phyloP scores from a whole-genome alignment of 495 filamentous ascomycete genomes.

The Articulospora tetracladia region DNA sequence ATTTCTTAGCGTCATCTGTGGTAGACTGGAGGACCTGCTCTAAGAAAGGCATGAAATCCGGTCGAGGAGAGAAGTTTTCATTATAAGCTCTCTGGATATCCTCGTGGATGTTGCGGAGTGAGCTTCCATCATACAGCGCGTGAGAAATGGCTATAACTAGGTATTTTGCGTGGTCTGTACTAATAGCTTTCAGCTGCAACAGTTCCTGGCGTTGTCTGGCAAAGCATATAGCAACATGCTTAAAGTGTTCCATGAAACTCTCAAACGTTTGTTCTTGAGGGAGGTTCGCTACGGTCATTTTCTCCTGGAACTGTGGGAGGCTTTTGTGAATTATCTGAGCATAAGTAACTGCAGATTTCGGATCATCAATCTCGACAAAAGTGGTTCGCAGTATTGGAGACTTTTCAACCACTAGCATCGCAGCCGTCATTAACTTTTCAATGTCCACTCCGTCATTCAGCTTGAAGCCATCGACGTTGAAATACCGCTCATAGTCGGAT shows the following conservation, averaged over 20 bases:
- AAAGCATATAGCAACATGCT: neutral
- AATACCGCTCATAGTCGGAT: conserved; percentile 66
- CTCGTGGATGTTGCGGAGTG: conserved; percentile 59
- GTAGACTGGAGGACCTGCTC: conserved; percentile 36
- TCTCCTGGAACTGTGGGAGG: neutral
- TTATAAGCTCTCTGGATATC: conserved; percentile 60
- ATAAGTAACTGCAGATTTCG: conserved; percentile 49
- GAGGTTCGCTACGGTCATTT: conserved; percentile 4
- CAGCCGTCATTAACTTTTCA: conserved; percentile 51
- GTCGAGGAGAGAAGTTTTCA: conserved; percentile 34
- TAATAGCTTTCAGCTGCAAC: conserved; percentile 39
- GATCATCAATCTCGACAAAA: conserved; percentile 60
- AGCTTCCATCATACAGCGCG: conserved; percentile 78
- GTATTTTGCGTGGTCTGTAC: conserved; percentile 33
- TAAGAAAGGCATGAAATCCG: conserved; percentile 43
- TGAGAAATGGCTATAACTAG: conserved; percentile 71
- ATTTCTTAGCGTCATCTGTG: conserved; percentile 38
- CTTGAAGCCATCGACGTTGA: conserved; percentile 70
- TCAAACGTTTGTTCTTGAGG: conserved; percentile 20
- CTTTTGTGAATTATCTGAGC: conserved; percentile 56
- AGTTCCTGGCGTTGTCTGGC: conserved; percentile 17
- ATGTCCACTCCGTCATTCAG: conserved; percentile 46
- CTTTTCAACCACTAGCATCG: conserved; percentile 48
- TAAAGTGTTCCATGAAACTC: conserved; percentile 21
- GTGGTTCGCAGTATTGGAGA: conserved; percentile 71